Conservation (phyloP, 2,329 filamentous ascomycete species). For the Phoma sp. region DNA sequence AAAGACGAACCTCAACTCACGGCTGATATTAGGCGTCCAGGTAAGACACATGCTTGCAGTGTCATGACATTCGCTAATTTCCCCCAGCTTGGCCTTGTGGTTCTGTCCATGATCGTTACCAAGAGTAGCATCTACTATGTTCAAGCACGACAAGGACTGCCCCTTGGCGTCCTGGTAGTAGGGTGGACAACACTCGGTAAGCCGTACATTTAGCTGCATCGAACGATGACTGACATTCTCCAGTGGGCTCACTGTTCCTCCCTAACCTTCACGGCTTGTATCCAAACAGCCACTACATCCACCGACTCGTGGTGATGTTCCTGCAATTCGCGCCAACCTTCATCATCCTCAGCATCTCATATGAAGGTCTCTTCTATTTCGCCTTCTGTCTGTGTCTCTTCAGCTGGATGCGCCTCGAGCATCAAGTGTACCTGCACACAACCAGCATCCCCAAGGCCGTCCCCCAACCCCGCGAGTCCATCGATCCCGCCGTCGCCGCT, state of each 20-base stretch:
- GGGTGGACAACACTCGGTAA: slow-evolving; percentile 82
- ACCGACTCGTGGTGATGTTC: slow-evolving; percentile 87
- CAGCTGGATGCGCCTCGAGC: slow-evolving; percentile 91
- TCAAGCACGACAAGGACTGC: slow-evolving; percentile 84
- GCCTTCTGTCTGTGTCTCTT: slow-evolving; percentile 83
- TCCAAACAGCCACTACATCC: slow-evolving; percentile 86
- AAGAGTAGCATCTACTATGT: slow-evolving; percentile 84
- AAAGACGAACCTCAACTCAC: slow-evolving; percentile 58
- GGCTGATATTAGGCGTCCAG: slow-evolving; percentile 71
- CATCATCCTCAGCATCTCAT: slow-evolving; percentile 95
- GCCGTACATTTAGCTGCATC: slow-evolving; percentile 25
- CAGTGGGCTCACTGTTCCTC: slow-evolving; percentile 76
- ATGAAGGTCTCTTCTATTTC: slow-evolving; percentile 95
- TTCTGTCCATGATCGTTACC: slow-evolving; percentile 85
- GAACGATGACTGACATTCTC: slow-evolving; percentile 40
- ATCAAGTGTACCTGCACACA: slow-evolving; percentile 68
- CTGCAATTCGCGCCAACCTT: slow-evolving; percentile 92
- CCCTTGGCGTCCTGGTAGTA: slow-evolving; percentile 84
- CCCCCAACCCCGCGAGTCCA: slow-evolving; percentile 32
- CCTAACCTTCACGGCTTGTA: slow-evolving; percentile 82
- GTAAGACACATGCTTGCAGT: slow-evolving; percentile 46
- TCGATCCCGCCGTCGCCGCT: slow-evolving; percentile 50
- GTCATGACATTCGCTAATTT: not conserved
- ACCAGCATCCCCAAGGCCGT: slow-evolving; percentile 16
- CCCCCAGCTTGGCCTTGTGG: slow-evolving; percentile 72